These are phyloP conservation scores for Lippia alba DNA, from an alignment of 305 asterid species.

Conservation along the genomic window DNA sequence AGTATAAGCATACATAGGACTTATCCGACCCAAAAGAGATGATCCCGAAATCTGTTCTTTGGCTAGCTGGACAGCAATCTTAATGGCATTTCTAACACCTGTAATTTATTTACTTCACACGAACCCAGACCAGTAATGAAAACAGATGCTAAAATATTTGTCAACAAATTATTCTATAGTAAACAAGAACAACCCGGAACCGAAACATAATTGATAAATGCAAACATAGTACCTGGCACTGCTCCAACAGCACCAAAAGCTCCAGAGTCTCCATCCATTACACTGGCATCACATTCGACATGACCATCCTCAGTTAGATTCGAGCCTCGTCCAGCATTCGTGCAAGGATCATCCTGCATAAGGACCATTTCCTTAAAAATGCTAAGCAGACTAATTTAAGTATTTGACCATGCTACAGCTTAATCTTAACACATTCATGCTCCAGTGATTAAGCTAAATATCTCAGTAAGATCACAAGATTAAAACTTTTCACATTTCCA, in stretches of 20 bases:
- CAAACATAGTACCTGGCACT: conserved; percentile 66
- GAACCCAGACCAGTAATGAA: conserved; percentile 48
- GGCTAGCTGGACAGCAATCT: conserved; percentile 77
- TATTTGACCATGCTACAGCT: not conserved
- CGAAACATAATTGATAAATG: not conserved
- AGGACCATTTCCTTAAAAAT: conserved; percentile 8
- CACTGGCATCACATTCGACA: conserved; percentile 96
- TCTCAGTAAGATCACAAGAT: not conserved
- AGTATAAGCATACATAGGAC: conserved; percentile 77
- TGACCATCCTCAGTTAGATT: conserved; percentile 91
- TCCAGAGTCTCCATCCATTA: conserved; percentile 91
- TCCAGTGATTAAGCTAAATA: not conserved
- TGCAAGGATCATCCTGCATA: conserved; percentile 85
- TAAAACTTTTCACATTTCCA: conserved; percentile 1
- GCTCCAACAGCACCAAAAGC: conserved; percentile 97
- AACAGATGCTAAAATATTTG: conserved; percentile 32
- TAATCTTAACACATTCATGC: conserved; percentile 3
- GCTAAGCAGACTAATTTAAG: conserved; percentile 21
- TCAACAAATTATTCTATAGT: conserved; percentile 9
- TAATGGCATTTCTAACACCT: conserved; percentile 94
- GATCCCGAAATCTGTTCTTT: conserved; percentile 87
- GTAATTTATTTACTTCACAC: conserved; percentile 71
- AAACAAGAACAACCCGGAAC: conserved; percentile 11
- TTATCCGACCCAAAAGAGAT: conserved; percentile 83
- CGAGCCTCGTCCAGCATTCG: conserved; percentile 95